A percentile compares a stretch with the other conserved stretches of the same genome.
Conservation (phyloP, 345 rosid species). For the Arabidopsis arenosa region DNA sequence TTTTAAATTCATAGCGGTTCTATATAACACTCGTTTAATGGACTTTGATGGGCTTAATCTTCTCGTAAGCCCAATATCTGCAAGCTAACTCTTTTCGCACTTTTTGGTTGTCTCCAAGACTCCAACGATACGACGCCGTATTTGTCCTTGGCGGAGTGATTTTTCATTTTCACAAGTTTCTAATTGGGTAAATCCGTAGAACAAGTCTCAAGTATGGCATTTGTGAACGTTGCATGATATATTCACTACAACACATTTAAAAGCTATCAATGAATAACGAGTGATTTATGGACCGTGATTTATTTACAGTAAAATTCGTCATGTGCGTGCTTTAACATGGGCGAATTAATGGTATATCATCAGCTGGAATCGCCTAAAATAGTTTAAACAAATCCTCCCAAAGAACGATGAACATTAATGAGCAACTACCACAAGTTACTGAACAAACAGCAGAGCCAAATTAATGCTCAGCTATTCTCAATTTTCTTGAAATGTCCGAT, state of each 20-base stretch:
- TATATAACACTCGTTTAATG: neutral
- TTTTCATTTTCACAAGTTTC: no score
- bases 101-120: neutral
- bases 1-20: constrained; percentile 17
- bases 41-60: neutral
- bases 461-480: no score
- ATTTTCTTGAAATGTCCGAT: no score
- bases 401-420: no score
- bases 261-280: neutral
- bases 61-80: neutral
- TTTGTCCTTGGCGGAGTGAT: neutral
- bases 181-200: neutral
- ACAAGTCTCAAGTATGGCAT: neutral
- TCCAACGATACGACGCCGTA: neutral
- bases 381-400: no score
- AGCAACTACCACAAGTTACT: no score
- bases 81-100: neutral
- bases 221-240: neutral
- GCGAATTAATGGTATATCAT: no score
- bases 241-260: neutral
- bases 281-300: neutral
- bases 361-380: no score
- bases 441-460: no score
- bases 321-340: no score
- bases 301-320: no score